These are phyloP conservation scores for Oidiodendron maius DNA, from an alignment of 495 filamentous ascomycete genomes.

Conservation along the genomic window DNA sequence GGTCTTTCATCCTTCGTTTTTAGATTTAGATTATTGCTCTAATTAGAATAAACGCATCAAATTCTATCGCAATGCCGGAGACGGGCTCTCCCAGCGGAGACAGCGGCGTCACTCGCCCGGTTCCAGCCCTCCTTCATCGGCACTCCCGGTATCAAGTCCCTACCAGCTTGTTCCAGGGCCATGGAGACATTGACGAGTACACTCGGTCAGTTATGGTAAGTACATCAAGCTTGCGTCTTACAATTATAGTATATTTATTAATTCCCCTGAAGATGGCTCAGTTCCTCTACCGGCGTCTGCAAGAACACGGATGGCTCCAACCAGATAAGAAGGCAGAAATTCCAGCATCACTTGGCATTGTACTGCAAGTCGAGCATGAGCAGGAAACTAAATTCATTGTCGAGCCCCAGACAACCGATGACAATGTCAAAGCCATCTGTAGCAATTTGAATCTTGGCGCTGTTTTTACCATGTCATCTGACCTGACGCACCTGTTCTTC, in stretches of 20 bases:
- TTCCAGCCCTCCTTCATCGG: background rate
- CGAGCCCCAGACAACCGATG: background rate
- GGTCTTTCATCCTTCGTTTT: too few relatives aligned
- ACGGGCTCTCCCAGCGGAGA: background rate
- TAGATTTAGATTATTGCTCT: too few relatives aligned
- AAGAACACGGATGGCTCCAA: background rate
- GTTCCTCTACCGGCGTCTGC: background rate
- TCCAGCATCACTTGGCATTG: background rate
- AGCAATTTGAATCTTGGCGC: conserved; percentile 23
- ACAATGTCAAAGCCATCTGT: conserved; percentile 20
- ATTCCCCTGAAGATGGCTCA: background rate
- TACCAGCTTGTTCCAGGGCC: background rate
- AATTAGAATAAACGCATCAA: too few relatives aligned
- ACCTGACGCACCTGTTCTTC: conserved; percentile 25
- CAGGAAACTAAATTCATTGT: background rate
- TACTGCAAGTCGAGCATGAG: background rate
- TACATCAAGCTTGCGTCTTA: background rate
- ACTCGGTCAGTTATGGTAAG: background rate
- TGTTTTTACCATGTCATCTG: conserved; percentile 31
- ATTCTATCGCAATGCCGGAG: background rate
- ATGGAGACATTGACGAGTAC: background rate
- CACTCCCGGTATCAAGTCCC: background rate
- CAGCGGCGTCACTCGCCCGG: background rate
- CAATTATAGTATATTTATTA: background rate
- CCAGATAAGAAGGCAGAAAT: background rate